Base-by-base conservation (phyloP, 2,329 filamentous ascomycete genomes). In the Byssothecium circinans region DNA sequence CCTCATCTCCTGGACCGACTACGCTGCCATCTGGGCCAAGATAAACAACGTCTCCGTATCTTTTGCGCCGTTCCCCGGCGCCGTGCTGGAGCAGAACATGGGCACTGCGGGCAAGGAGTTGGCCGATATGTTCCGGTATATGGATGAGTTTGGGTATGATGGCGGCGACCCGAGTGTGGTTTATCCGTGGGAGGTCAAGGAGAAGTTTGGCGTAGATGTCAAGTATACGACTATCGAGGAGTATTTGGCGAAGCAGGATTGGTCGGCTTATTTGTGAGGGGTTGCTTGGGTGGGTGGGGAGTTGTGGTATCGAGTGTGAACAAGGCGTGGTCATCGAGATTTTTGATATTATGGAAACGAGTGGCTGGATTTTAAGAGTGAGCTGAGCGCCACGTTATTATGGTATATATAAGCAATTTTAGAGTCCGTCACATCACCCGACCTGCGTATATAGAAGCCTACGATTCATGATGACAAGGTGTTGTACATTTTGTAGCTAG, bases 131-230 rank as follows among this genome's bases (percentile, higher is more conserved):
- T 65, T 59, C 18, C 47, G 57, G 39, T 72, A 68, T 17, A 64
- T 69, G 45, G 60, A 62, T 14, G 61, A 70, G 36, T 71, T 64
- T 53, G 70, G 71, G 2, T 74, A 69, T 46, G 63, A 70, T 54
- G 70, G 69, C 0, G 52, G 64, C 1, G 67, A 72, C 47, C 56
- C 60, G 6, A 54, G 54, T 33, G 55, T 69, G 7, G 50, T 71
- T 2, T 60, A 65, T 50, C 64, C 65, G 8, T 59, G 57, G 54
- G 56, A 64, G 38, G 46, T 59, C 20, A 56, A 44, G 17, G 23
- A 41, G 19, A 40, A 56, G 42, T 45, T 57, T 15, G 57, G 48
- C 1, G 45, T 62, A 2, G 44, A 58, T 11, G 52, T 64, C 15
- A 49, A 50, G 32, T 42, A 46, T 15, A 64, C 57, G 18, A 58